These are phyloP conservation scores for Penicillium corylophilum DNA, from an alignment of 2,329 filamentous ascomycete genomes.

Conservation along the genomic window DNA sequence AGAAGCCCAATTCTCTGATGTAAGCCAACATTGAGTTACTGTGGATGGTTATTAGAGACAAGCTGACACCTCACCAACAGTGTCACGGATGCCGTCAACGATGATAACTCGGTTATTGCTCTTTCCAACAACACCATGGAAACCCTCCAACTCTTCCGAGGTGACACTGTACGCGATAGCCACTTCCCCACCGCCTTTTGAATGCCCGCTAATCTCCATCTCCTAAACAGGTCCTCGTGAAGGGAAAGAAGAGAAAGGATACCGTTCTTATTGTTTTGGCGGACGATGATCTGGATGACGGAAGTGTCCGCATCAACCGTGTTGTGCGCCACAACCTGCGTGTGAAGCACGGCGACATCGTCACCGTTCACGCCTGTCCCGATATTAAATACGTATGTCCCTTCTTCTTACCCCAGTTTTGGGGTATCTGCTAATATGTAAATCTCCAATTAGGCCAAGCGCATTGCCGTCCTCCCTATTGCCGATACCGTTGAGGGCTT, in stretches of 20 bases:
- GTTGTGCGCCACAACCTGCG: conserved; percentile 97
- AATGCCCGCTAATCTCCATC: background rate
- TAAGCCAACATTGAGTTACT: conserved; percentile 47
- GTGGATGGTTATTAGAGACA: background rate
- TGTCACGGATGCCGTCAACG: conserved; percentile 96
- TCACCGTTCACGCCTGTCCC: conserved; percentile 95
- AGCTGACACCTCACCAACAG: conserved; percentile 49
- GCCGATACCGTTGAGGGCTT: conserved; percentile 97
- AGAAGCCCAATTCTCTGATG: conserved; percentile 99
- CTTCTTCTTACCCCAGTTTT: background rate
- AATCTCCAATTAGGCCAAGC: conserved; percentile 73
- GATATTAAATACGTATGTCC: conserved; percentile 98
- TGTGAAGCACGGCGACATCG: conserved; percentile 96
- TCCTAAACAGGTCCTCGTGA: conserved; percentile 68
- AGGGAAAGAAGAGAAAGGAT: conserved; percentile 99
- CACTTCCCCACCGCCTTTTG: background rate
- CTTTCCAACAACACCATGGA: conserved; percentile 99
- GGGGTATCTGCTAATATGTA: conserved; percentile 21
- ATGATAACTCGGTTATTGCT: conserved; percentile 99
- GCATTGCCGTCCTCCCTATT: conserved; percentile 96
- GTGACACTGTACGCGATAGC: conserved; percentile 64
- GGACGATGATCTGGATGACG: conserved; percentile 97
- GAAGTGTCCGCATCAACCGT: conserved; percentile 95
- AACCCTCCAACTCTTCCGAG: conserved; percentile 94
- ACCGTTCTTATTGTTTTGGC: conserved; percentile 96